phyloP scores from a whole-genome alignment of 306 rosid species.

The Senna tora region DNA sequence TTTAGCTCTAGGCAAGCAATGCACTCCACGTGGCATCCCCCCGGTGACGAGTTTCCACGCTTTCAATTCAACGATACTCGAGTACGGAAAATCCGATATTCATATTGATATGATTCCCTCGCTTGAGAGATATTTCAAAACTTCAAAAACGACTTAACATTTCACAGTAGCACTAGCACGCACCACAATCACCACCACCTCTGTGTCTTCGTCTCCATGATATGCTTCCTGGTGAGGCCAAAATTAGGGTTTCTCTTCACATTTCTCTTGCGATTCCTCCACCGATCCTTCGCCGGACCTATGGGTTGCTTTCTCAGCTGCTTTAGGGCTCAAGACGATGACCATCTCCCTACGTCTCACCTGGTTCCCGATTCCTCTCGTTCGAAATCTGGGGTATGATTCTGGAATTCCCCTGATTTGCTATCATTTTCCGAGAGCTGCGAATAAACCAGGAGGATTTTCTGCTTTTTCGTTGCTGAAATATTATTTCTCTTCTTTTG shows the following conservation, averaged over 20 bases:
- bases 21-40: neutral
- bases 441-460: no score
- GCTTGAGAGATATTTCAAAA: neutral
- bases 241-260: conserved; percentile 45
- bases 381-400: conserved; percentile 18
- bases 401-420: neutral
- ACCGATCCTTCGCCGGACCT: conserved; percentile 57
- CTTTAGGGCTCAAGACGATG: conserved; percentile 63
- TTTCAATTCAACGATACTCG: neutral
- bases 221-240: conserved; percentile 41
- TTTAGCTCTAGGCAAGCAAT: no score
- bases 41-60: neutral
- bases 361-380: conserved; percentile 38
- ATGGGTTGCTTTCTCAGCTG: conserved; percentile 95
- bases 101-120: neutral
- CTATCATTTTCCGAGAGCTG: conserved; percentile 6
- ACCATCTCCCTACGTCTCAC: conserved; percentile 36
- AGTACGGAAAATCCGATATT: neutral
- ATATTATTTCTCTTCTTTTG: neutral
- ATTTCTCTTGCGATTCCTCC: conserved; percentile 43
- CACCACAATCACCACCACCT: no score
- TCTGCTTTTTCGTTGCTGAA: neutral
- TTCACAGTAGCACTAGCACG: no score
- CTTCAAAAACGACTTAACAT: neutral
- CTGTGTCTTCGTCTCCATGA: conserved; percentile 39